phyloP scores from a whole-genome alignment of 225 moss, liverwort and hornwort species.

The Bryum argenteum region DNA sequence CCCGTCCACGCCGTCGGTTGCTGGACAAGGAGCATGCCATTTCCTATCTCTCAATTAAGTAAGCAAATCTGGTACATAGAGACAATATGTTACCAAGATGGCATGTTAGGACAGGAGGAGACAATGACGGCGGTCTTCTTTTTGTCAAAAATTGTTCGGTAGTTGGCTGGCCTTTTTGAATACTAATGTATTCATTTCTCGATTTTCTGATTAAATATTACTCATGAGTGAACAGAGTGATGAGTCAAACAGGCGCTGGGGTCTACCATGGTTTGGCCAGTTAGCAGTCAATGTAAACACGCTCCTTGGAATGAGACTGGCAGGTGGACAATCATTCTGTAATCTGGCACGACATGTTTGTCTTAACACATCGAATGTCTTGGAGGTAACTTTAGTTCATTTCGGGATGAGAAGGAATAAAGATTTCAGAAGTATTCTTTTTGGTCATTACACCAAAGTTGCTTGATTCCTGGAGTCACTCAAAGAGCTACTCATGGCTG shows the following conservation, averaged over 20 bases:
- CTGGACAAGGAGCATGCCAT: not conserved
- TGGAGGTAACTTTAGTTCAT: no score
- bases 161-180: no score
- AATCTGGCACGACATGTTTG: not conserved
- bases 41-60: not conserved
- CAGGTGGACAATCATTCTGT: not conserved
- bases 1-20: not conserved
- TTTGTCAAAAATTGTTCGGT: no score
- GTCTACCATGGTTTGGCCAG: no score
- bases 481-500: no score
- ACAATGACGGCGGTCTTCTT: no score
- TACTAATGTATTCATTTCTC: no score
- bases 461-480: not conserved
- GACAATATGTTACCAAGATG: not conserved
- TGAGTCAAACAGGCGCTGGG: not conserved
- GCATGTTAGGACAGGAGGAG: not conserved
- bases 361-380: not conserved
- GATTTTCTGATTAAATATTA: no score
- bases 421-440: no score
- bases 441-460: not conserved
- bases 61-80: not conserved
- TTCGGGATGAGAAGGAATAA: no score
- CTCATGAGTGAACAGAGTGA: no score
- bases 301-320: not conserved
- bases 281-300: not conserved